Base-by-base conservation (phyloP, 2,329 filamentous ascomycete species). In the Pseudocercospora macadamiae region DNA sequence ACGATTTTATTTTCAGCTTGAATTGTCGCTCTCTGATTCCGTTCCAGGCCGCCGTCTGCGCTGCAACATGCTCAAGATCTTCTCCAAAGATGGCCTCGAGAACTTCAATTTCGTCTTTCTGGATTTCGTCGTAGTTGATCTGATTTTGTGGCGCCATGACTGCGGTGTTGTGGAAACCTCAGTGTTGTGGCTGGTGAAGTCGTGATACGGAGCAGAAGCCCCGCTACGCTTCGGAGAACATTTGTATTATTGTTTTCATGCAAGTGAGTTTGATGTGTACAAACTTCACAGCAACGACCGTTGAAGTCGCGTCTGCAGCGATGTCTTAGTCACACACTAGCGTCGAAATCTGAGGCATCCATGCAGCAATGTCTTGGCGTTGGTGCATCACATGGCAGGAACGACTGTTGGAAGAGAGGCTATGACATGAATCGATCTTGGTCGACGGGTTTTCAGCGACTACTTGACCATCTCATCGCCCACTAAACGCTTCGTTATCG, bases 81-180 rank as follows among this genome's bases (percentile, higher is more conserved):
- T 96, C 91, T 66, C 88, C 89, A 71, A 95, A 97, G 51, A 97
- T 96, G 39, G 93, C 90, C 69, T 89, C 83, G 59, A 97, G 81
- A 44, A 87, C 93, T 72, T 95, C 85, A 57, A 96, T 82, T 77
- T 97, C 95, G 72, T 96, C 90, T 69, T 89, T 82, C 77, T 97
- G 95, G 30, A 90, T 86, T 76, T 96, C 89, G 64, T 87, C 85
- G 77, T 97, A 96, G 71, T 92, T 80, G 59, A 82, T 82, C 68
- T 64, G 51, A 45, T 32, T 53, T 73, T 76, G 80, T 59, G 78
- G 77, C 68, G 77, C 77, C 78, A 80, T 80, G 61, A 62, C 74
- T 72, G 68, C 69, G 71, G 71, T 36, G 58, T 49, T 19, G 26
- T n/a, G 26, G 7, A 7, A 2, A 8, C 47, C 47, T n/a, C 47